A percentile compares a stretch with the other conserved stretches of the same genome.
Evolutionary conservation across 2,329 filamentous ascomycete genomes (phyloP).

Genomic region (Rhytidhysteron rufulum): DNA sequence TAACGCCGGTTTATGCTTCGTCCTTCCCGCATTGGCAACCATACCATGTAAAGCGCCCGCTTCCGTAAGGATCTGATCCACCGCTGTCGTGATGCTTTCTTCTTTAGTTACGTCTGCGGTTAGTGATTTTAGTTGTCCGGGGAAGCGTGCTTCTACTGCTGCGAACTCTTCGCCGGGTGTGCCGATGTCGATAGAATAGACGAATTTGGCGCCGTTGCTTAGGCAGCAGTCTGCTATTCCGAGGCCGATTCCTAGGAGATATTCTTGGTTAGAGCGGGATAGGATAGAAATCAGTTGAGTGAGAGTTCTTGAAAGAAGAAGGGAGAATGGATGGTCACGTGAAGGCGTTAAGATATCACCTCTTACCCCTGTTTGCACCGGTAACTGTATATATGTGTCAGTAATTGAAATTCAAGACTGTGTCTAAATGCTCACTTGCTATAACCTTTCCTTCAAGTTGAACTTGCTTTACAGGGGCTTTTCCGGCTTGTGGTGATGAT

Average conservation of each 20-base stretch:
- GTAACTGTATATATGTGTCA: too few relatives aligned
- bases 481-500: too few relatives aligned
- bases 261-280: too few relatives aligned
- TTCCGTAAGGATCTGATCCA: conserved; percentile 44
- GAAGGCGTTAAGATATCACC: too few relatives aligned
- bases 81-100: conserved; percentile 40
- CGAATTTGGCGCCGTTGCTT: conserved; percentile 39
- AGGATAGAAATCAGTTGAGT: too few relatives aligned
- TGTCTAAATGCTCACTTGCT: too few relatives aligned
- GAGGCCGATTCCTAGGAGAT: conserved; percentile 41
- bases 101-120: conserved; percentile 48
- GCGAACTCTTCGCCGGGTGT: conserved; percentile 42
- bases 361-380: too few relatives aligned
- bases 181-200: conserved; percentile 48
- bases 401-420: too few relatives aligned
- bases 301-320: too few relatives aligned
- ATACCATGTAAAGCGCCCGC: conserved; percentile 47
- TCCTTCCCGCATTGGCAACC: conserved; percentile 50
- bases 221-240: conserved; percentile 48
- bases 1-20: conserved; percentile 50
- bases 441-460: too few relatives aligned
- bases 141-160: conserved; percentile 36
- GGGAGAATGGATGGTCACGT: too few relatives aligned
- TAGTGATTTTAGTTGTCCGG: conserved; percentile 36
- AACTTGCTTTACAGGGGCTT: too few relatives aligned